Evolutionary conservation across 106 monocot species (phyloP).

Genomic region (Iris macrosiphon): DNA sequence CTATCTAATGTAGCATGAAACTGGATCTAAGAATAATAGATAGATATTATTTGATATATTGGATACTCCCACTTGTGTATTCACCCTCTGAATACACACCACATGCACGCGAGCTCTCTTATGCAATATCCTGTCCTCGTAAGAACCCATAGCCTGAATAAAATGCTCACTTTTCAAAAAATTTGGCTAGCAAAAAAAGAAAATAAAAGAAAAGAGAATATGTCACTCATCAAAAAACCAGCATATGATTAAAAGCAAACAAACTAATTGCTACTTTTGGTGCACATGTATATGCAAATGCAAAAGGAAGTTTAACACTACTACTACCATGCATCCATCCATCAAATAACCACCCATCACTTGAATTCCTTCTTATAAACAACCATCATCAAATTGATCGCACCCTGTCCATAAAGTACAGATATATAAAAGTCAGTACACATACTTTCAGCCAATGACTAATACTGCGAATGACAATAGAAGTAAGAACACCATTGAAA

Average conservation of each 20-base stretch:
- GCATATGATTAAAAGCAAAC: not conserved
- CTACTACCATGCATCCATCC: conserved; percentile 61
- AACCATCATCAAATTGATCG: conserved; percentile 88
- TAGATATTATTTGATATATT: too few species aligned
- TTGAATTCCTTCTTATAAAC: conserved; percentile 88
- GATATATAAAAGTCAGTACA: too few species aligned
- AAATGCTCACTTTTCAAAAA: conserved; percentile 84
- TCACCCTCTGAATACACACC: conserved; percentile 49
- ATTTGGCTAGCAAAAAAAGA: conserved; percentile 51
- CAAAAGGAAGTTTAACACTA: not conserved
- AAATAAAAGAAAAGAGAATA: too few species aligned
- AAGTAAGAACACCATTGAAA: too few species aligned
- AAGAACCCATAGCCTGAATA: conserved; percentile 90
- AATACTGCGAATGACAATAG: too few species aligned
- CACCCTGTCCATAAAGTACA: conserved; percentile 47
- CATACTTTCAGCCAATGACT: too few species aligned
- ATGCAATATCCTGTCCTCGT: conserved; percentile 89
- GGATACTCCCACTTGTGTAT: too few species aligned
- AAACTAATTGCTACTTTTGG: not conserved
- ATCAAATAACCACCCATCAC: conserved; percentile 86
- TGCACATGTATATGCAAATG: not conserved
- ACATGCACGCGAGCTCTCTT: conserved; percentile 92
- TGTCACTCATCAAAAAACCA: conserved; percentile 3
- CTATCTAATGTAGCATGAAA: too few species aligned
- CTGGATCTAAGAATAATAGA: too few species aligned